A percentile compares a stretch with the other conserved stretches of the same genome.
phyloP scores from a whole-genome alignment of 805 yeast genomes.

The Ogataea nonfermentans region DNA sequence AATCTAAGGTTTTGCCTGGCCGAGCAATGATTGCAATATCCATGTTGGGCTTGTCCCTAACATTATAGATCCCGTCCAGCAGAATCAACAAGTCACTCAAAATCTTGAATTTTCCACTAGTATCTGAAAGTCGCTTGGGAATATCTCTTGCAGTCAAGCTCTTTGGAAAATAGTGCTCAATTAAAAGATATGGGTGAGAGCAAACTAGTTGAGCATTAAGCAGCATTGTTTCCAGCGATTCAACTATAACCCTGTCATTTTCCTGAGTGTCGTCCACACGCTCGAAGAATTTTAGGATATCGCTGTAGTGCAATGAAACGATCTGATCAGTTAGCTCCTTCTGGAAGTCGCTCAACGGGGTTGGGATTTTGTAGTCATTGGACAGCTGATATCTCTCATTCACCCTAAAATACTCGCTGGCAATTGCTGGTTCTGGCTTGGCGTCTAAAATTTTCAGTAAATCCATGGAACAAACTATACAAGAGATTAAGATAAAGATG shows the following conservation, averaged over 20 bases:
- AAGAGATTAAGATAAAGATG: constrained; percentile 1
- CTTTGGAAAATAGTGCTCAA: constrained; percentile 84
- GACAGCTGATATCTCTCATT: constrained; percentile 36
- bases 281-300: constrained; percentile 83
- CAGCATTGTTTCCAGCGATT: constrained; percentile 73
- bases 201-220: constrained; percentile 76
- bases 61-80: constrained; percentile 37
- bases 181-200: constrained; percentile 84
- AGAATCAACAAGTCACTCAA: constrained; percentile 62
- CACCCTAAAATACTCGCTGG: constrained; percentile 48
- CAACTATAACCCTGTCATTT: constrained; percentile 57
- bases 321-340: constrained; percentile 88
- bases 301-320: constrained; percentile 86
- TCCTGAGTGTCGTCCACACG: constrained; percentile 43
- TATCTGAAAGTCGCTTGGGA: constrained; percentile 66
- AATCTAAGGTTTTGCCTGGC: constrained; percentile 66
- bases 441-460: constrained; percentile 72
- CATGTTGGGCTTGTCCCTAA: constrained; percentile 31
- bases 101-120: constrained; percentile 81
- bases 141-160: constrained; percentile 68
- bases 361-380: constrained; percentile 73
- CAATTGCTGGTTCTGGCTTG: constrained; percentile 79
- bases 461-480: constrained; percentile 49
- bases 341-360: constrained; percentile 84
- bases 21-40: constrained; percentile 70